A percentile compares a stretch with the other conserved stretches of the same genome.
phyloP scores from a whole-genome alignment of 1,284 basidiomycete genomes.

The Mycena citricolor region DNA sequence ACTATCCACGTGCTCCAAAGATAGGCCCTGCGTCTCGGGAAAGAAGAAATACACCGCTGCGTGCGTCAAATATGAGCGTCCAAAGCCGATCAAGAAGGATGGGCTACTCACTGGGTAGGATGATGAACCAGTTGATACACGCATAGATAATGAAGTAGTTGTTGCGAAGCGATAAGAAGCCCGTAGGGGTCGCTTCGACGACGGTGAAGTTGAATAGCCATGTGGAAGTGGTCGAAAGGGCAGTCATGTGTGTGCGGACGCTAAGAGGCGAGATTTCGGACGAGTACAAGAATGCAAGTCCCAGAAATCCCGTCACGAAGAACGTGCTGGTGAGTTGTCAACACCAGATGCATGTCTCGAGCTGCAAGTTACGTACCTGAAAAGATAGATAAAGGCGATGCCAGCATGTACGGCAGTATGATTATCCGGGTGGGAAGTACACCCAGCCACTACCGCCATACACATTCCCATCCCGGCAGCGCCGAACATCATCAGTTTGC shows the following conservation, averaged over 20 bases:
- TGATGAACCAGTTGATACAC: conserved; percentile 21
- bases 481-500: conserved; percentile 38
- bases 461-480: conserved; percentile 36
- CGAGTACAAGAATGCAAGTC: conserved; percentile 27
- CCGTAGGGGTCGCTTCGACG: conserved; percentile 25
- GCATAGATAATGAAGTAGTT: conserved; percentile 23
- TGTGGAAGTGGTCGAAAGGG: conserved; percentile 23
- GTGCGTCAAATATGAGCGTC: not conserved
- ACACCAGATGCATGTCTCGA: conserved; percentile 5
- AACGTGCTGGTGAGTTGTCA: conserved; percentile 12
- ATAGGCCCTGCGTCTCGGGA: conserved; percentile 23
- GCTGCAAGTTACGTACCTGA: too few species aligned
- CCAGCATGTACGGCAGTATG: conserved; percentile 18
- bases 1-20: conserved; percentile 20
- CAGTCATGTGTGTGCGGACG: conserved; percentile 22
- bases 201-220: conserved; percentile 26
- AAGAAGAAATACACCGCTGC: conserved; percentile 22
- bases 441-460: conserved; percentile 34
- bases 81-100: not conserved
- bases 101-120: conserved; percentile 17
- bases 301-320: conserved; percentile 26
- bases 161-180: conserved; percentile 14
- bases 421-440: conserved; percentile 18
- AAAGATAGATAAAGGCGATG: conserved; percentile 23
- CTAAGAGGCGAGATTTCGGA: conserved; percentile 23